Percentiles rank a stretch among this genome's conserved stretches.
phyloP scores from a whole-genome alignment of 2,329 filamentous ascomycete species.

The Phyllosticta citrichinensis region DNA sequence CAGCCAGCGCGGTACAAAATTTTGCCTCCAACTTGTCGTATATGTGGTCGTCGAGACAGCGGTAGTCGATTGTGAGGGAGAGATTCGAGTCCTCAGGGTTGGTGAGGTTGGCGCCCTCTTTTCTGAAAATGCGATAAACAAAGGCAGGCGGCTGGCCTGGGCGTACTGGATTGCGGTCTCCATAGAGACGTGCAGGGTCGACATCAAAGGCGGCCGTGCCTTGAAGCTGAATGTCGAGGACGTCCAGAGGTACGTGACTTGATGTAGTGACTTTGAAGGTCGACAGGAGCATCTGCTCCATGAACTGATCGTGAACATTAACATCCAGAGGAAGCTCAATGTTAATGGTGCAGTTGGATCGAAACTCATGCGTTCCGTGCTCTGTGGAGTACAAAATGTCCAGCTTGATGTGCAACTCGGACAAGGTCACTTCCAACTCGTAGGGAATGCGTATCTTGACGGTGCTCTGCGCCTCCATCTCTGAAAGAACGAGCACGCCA shows the following conservation, averaged over 20 bases:
- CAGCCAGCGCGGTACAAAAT: slow-evolving; percentile 38
- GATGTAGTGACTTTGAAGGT: slow-evolving; percentile 85
- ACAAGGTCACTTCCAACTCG: slow-evolving; percentile 67
- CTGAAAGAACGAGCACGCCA: slow-evolving; percentile 36
- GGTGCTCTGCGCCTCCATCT: slow-evolving; percentile 34
- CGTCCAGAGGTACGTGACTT: slow-evolving; percentile 60
- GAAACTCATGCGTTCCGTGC: slow-evolving; percentile 54
- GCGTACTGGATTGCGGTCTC: slow-evolving; percentile 53
- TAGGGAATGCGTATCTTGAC: slow-evolving; percentile 66
- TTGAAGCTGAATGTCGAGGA: slow-evolving; percentile 61
- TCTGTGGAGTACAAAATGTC: slow-evolving; percentile 66
- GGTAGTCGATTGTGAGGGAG: slow-evolving; percentile 65
- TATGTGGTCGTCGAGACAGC: slow-evolving; percentile 66
- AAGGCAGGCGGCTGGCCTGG: slow-evolving; percentile 72
- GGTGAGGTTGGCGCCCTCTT: slow-evolving; percentile 20
- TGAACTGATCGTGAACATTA: slow-evolving; percentile 95
- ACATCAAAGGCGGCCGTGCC: slow-evolving; percentile 61
- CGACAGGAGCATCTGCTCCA: slow-evolving; percentile 70
- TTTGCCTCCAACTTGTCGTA: slow-evolving; percentile 34
- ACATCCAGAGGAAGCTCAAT: slow-evolving; percentile 79
- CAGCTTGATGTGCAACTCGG: slow-evolving; percentile 61
- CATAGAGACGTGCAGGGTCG: slow-evolving; percentile 40
- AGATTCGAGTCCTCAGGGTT: slow-evolving; percentile 33
- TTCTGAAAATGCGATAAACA: slow-evolving; percentile 65
- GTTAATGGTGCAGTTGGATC: slow-evolving; percentile 52